Percentiles rank a stretch among this genome's conserved stretches.
phyloP scores from a whole-genome alignment of 2,329 filamentous ascomycete genomes.

The Trichoderma koningii region DNA sequence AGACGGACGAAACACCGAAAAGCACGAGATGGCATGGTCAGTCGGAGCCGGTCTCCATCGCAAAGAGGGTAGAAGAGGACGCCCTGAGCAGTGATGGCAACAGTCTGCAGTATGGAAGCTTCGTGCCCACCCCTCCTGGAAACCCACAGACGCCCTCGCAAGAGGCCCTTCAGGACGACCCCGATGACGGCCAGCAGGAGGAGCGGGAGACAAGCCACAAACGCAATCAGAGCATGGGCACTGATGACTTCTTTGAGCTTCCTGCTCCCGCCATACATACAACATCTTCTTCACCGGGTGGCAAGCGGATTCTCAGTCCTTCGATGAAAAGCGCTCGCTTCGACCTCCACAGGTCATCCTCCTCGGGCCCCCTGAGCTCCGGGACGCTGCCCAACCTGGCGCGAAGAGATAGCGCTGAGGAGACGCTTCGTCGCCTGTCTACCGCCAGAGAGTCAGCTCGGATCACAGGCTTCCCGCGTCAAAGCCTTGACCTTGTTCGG shows the following conservation, averaged over 20 bases:
- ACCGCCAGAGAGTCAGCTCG: constrained; percentile 31
- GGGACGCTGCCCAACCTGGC: constrained; percentile 28
- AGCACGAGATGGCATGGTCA: constrained; percentile 19
- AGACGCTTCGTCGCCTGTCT: constrained; percentile 41
- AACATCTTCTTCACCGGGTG: constrained; percentile 31
- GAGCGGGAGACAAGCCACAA: neutral
- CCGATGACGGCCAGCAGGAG: neutral
- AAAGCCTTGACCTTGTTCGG: constrained; percentile 63
- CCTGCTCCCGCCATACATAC: constrained; percentile 56
- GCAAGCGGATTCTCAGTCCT: constrained; percentile 32
- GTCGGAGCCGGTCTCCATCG: constrained; percentile 2
- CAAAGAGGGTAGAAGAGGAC: constrained; percentile 42
- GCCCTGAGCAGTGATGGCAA: constrained; percentile 44
- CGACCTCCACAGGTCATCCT: constrained; percentile 7
- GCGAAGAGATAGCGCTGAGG: constrained; percentile 7
- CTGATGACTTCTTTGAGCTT: constrained; percentile 50
- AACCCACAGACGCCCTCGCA: constrained; percentile 31
- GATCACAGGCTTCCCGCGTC: constrained; percentile 28
- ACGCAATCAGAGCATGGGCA: constrained; percentile 13
- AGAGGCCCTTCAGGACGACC: neutral
- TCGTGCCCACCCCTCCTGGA: constrained; percentile 47
- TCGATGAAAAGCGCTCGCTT: neutral
- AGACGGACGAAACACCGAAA: neutral
- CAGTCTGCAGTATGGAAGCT: constrained; percentile 56
- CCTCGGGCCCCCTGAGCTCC: constrained; percentile 11